Base-by-base conservation (phyloP, 2,329 filamentous ascomycete genomes). In the Clarireedia homoeocarpa region DNA sequence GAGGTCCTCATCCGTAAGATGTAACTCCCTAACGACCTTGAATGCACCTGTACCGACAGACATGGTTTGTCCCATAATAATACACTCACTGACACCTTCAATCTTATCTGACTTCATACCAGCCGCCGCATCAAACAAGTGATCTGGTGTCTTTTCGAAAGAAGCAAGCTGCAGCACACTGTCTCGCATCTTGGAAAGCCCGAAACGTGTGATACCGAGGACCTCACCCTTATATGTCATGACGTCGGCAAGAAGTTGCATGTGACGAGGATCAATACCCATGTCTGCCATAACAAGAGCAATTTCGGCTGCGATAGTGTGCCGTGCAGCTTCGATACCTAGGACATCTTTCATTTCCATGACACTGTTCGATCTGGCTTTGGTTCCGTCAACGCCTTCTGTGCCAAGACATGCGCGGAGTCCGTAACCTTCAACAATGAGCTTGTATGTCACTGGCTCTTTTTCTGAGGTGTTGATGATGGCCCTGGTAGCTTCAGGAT, bases 171-270 rank as follows among this genome's bases (percentile, higher is more conserved):
- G 94, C 55, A 99, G 76, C 10, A 97, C 94, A 15, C 83, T 89
- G 71, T 99, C 94, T 51, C 94, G 81, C 87, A 96, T 97, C 78
- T 97, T 99, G 56, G 91, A 88, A 26, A 99, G 78, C 51, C 94
- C 94, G 71, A 97, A 97, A 34, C 94, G 86, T 2, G 94, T 99
- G 69, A 99, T 99, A 51, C 94, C 94, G 17, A 96, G 80, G 0
- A 99, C 89, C 64, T 97, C 92, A 51, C 94, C 94, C 75, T 96
- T 97, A 79, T 92, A 97, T 0, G 94, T 97, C 94, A 99, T 99
- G 53, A 96, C 91, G 67, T 99, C 94, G 10, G 94, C 92, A 1
- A 99, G 82, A 17, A 99, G 81, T 70, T 96, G 88, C 91, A 99
- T 97, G 74, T 99, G 94, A 55, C 94, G 88, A 46, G 91, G 92